Percentiles rank a stretch among this genome's conserved stretches.
phyloP scores from a whole-genome alignment of 1,284 basidiomycete species.

The Melampsora americana region DNA sequence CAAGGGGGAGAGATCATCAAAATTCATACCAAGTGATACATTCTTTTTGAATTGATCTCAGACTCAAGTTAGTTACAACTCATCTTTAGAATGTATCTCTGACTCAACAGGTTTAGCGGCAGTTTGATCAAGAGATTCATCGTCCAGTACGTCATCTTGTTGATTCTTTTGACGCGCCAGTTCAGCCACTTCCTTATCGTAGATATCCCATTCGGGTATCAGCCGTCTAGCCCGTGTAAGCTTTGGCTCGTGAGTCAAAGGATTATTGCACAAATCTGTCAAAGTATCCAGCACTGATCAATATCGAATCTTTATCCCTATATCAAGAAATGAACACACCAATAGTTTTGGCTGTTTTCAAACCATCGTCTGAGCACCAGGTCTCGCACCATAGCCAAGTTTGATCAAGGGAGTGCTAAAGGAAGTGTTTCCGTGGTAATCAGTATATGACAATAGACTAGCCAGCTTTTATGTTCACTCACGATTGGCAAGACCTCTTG shows the following conservation, averaged over 20 bases:
- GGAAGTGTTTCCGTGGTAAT: not conserved
- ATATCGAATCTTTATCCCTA: slow-evolving; percentile 21
- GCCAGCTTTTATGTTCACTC: slow-evolving; percentile 53
- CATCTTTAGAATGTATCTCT: not conserved
- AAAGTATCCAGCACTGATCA: slow-evolving; percentile 48
- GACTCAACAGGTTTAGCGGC: not conserved
- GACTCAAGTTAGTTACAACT: not conserved
- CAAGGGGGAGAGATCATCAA: too few relatives aligned
- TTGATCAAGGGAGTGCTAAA: slow-evolving; percentile 74
- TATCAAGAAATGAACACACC: slow-evolving; percentile 58
- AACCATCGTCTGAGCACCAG: slow-evolving; percentile 72
- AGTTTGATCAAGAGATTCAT: not conserved
- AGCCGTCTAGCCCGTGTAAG: slow-evolving; percentile 76
- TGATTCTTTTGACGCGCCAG: slow-evolving; percentile 51
- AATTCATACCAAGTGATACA: too few relatives aligned
- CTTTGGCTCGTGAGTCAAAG: slow-evolving; percentile 72
- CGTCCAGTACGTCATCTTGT: slow-evolving; percentile 3
- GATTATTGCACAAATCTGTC: slow-evolving; percentile 54
- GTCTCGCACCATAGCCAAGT: slow-evolving; percentile 82
- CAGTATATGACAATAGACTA: not conserved
- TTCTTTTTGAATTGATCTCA: too few relatives aligned
- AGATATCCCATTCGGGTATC: slow-evolving; percentile 95
- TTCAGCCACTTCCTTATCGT: slow-evolving; percentile 62
- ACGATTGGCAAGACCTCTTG: slow-evolving; percentile 80
- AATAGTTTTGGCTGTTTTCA: slow-evolving; percentile 82